Evolutionary conservation across 2,329 filamentous ascomycete species (phyloP).

Genomic region (Phymatotrichopsis omnivora): DNA sequence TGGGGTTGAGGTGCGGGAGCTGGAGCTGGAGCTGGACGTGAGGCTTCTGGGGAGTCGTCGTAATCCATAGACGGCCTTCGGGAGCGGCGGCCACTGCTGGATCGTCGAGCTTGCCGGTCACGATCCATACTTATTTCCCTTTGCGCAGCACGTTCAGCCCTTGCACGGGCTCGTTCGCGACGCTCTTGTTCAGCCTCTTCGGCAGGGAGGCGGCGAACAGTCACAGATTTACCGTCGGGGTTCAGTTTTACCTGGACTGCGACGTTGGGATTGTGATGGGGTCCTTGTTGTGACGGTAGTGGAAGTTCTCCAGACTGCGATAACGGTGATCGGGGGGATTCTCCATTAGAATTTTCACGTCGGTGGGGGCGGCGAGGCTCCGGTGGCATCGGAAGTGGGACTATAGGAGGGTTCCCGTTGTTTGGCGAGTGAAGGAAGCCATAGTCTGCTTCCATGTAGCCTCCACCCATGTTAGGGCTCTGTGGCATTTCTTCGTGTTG

Average conservation of each 20-base stretch:
- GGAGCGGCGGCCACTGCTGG: conserved; percentile 11
- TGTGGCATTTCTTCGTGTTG: conserved; percentile 25
- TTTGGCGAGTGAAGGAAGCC: conserved; percentile 24
- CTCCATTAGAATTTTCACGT: conserved; percentile 13
- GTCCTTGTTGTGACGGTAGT: conserved; percentile 36
- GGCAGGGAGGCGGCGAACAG: conserved; percentile 25
- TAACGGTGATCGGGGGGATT: conserved; percentile 18
- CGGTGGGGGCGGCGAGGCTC: conserved; percentile 18
- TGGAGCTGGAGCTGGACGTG: neutral
- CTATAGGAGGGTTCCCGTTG: conserved; percentile 18
- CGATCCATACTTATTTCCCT: conserved; percentile 22
- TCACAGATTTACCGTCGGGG: conserved; percentile 43
- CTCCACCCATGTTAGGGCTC: conserved; percentile 19
- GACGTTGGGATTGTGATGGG: conserved; percentile 45
- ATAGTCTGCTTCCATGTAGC: conserved; percentile 28
- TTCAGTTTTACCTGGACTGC: conserved; percentile 49
- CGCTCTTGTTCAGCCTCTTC: conserved; percentile 26
- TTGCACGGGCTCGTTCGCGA: conserved; percentile 20
- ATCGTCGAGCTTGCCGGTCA: conserved; percentile 18
- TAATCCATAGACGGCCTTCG: conserved; percentile 8
- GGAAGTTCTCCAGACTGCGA: conserved; percentile 29
- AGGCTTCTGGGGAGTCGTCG: conserved; percentile 9
- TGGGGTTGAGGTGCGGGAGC: conserved; percentile 9
- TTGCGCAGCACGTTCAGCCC: conserved; percentile 20
- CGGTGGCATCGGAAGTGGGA: conserved; percentile 26